Base-by-base conservation (phyloP, 2,329 filamentous ascomycete genomes). In the Chrysosporium queenslandicum region DNA sequence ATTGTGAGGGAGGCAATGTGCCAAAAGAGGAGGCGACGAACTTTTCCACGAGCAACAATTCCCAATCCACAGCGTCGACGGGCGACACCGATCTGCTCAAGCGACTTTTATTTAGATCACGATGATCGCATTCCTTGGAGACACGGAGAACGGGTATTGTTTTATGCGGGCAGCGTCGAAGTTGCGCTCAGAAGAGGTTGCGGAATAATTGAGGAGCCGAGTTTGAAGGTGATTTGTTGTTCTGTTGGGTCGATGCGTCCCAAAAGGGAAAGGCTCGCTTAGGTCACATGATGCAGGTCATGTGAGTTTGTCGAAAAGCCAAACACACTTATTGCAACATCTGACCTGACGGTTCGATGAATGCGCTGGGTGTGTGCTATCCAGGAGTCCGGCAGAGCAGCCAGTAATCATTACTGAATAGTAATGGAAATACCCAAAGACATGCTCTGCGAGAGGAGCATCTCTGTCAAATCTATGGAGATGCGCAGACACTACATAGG, bases 71-170 rank as follows among this genome's bases (percentile, higher is more conserved):
- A 25, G 23, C 25, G 37, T 43, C 46, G 34, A 50, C 39, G 14
- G 27, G 49, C 49, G 49, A 51, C 40, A 32, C 49, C 3, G 40
- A 36, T 29, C 27, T 41, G 32, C 23, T 34, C 51, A 4, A 32
- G 23, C 34, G 25, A 40, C 42, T 18, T 39, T 32, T 52, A 32
- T 50, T 53, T 50, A 50, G 43, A 48, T 48, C 16, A 34, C 40
- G 50, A 54, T 55, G 56, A 56, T 57, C 49, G 53, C 58, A 58
- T 58, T 54, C 47, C 34, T 46, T 46, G 40, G 54, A 30, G 48
- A 52, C 40, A 50, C 56, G 58, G 56, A 57, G 55, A 50, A 58
- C 58, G 56, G 56, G 55, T 45, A 53, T 55, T 59, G 56, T 59
- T 58, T 59, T 58, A 56, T 59, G 58, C 55, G 57, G 55, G 27